Evolutionary conservation across 2,329 filamentous ascomycete species (phyloP), one percentile per base, ranked within the genome.

Genomic region (Aspergillus jensenii): DNA sequence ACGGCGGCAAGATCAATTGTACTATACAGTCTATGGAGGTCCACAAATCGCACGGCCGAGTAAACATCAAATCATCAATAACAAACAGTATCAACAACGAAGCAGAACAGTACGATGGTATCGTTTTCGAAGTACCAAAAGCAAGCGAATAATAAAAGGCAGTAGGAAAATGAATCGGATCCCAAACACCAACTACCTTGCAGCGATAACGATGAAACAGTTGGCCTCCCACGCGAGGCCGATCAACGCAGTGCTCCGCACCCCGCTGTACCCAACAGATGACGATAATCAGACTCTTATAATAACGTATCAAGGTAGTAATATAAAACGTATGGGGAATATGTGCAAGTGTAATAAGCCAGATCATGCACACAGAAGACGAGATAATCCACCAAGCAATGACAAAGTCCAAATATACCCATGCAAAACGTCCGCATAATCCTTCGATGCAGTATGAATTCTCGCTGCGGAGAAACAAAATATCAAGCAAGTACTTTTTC

Each of bases 321-420:
- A 35, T 14, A 50, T 37, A 51, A 31, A 43, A 27, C 33, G 46
- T 46, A 45, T 37, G 21, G 35, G 47, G 35, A 48, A 52, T 46
- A 48, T 59, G 39, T 50, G 46, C 48, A n/a, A 39, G 31, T 11
- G 19, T 17, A 44, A 17, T 31, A 56, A 31, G 33, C 27, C 27
- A 31, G 27, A 40, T 17, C 23, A 40, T 39, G 12, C 46, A 54
- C 25, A 51, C 19, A 35, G 6, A 39, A 53, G 44, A 52, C 27
- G 19, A 49, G 2, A 37, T 17, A 52, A 41, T 46, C 46, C 55
- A 47, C 41, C 55, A 17, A 54, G 49, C 17, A 44, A 57, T 57
- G 40, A 52, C 61, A 41, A 14, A 17, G 11, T 14, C 35, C 19
- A 31, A 31, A 31, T 31, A 31, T 31, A 11, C 27, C 27, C 27